phyloP scores from a whole-genome alignment of 108 stramenopile genomes.

The Pelagomonas calceolata region DNA sequence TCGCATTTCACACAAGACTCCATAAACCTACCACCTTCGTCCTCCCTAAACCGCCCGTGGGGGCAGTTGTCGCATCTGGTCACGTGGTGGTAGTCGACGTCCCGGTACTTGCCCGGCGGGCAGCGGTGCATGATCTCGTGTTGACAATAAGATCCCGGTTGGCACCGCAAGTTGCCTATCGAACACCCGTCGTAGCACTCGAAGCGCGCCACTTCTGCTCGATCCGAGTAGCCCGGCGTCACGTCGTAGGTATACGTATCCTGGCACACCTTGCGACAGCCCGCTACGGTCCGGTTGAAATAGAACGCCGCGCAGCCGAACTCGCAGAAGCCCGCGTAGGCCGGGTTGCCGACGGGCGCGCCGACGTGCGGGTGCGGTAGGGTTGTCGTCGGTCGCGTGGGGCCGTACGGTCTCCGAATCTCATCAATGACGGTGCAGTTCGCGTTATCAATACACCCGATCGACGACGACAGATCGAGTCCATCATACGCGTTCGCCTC shows the following conservation, averaged over 20 bases:
- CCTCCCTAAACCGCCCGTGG: constrained; percentile 36
- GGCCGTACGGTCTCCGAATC: neutral
- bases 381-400: neutral
- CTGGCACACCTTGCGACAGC: constrained; percentile 39
- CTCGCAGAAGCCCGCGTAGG: constrained; percentile 19
- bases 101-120: constrained; percentile 49
- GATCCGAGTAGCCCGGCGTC: constrained; percentile 45
- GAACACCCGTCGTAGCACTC: constrained; percentile 62
- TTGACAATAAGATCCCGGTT: constrained; percentile 49
- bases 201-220: constrained; percentile 40
- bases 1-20: constrained; percentile 40
- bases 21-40: constrained; percentile 11
- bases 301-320: constrained; percentile 29
- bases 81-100: constrained; percentile 35
- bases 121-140: constrained; percentile 51
- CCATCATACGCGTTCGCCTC: neutral
- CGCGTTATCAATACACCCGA: neutral
- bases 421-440: neutral
- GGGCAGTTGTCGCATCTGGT: constrained; percentile 39
- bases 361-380: neutral
- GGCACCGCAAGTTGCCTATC: constrained; percentile 46
- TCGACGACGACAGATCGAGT: neutral
- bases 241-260: constrained; percentile 38
- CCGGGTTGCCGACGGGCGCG: neutral
- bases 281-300: constrained; percentile 8